Conservation (phyloP, 1,284 basidiomycete species). For the Rhizoctonia solani region DNA sequence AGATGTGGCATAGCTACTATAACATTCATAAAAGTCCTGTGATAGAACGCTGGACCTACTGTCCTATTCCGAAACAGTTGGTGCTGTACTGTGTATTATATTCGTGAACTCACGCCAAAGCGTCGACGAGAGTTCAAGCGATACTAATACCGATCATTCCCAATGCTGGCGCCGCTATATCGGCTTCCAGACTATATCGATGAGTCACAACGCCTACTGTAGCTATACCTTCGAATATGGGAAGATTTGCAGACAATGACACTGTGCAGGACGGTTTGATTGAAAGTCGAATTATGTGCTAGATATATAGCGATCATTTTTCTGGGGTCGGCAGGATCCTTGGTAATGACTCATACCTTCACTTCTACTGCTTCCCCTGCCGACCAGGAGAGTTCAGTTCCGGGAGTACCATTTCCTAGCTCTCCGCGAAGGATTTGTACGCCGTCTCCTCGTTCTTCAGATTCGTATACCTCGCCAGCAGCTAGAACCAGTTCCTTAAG, state of each 20-base stretch:
- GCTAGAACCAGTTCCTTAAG: constrained; percentile 7
- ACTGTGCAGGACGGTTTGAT: neutral
- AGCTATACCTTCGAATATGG: neutral
- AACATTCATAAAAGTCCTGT: too few relatives aligned
- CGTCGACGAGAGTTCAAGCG: neutral
- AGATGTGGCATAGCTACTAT: too few relatives aligned
- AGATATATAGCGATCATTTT: neutral
- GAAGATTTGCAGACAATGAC: neutral
- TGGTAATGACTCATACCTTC: neutral
- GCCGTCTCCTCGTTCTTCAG: neutral
- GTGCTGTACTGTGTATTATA: too few relatives aligned
- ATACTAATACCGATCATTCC: neutral
- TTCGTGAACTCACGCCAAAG: too few relatives aligned
- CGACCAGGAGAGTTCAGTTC: constrained; percentile 8
- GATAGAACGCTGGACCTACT: too few relatives aligned
- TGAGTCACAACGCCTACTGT: neutral
- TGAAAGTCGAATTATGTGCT: constrained; percentile 1
- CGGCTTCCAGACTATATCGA: neutral
- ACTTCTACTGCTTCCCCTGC: neutral
- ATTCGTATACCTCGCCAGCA: constrained; percentile 9
- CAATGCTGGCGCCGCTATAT: neutral
- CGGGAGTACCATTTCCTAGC: constrained; percentile 11
- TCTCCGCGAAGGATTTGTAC: constrained; percentile 4
- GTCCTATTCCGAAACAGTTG: too few relatives aligned
- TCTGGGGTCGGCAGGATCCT: neutral